phyloP scores from a whole-genome alignment of 1,139 yeast genomes.

The Yamadazyma triangularis region DNA sequence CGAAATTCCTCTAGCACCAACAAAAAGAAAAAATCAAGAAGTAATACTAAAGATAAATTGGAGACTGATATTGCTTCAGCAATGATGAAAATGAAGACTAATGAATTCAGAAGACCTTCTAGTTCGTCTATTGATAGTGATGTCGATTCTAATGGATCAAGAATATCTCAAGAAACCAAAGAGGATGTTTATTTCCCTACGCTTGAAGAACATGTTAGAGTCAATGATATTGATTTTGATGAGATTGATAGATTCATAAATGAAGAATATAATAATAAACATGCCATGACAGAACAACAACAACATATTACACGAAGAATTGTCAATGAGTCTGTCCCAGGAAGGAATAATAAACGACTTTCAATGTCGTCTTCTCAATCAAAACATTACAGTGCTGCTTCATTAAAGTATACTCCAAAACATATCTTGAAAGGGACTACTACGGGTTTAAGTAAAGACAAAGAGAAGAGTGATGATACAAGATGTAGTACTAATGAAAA shows the following conservation, averaged over 20 bases:
- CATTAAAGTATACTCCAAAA: conserved; percentile 58
- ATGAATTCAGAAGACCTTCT: conserved; percentile 35
- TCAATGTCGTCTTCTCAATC: conserved; percentile 11
- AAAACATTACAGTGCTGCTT: conserved; percentile 34
- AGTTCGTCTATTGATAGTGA: conserved; percentile 52
- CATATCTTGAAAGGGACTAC: conserved; percentile 24
- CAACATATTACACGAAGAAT: conserved; percentile 28
- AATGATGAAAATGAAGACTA: conserved; percentile 28
- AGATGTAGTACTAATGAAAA: conserved; percentile 2
- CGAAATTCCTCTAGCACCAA: conserved; percentile 6
- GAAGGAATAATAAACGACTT: too few relatives aligned
- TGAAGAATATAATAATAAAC: conserved; percentile 39
- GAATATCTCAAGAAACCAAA: conserved; percentile 81
- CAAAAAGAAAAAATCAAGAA: conserved; percentile 14
- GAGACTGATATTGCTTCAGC: conserved; percentile 29
- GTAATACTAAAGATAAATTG: conserved; percentile 15
- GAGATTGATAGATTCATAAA: conserved; percentile 72
- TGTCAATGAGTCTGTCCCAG: conserved; percentile 1
- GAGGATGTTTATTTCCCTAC: conserved; percentile 98
- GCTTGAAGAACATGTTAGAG: conserved; percentile 65
- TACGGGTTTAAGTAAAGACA: conserved; percentile 3
- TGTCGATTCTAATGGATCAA: conserved; percentile 64
- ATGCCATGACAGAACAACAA: conserved; percentile 23
- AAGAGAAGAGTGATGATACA: too few relatives aligned
- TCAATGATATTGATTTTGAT: conserved; percentile 74